These are phyloP conservation scores for Coelastrella sp. DNA, from an alignment of 139 green algal genomes.

Conservation along the genomic window DNA sequence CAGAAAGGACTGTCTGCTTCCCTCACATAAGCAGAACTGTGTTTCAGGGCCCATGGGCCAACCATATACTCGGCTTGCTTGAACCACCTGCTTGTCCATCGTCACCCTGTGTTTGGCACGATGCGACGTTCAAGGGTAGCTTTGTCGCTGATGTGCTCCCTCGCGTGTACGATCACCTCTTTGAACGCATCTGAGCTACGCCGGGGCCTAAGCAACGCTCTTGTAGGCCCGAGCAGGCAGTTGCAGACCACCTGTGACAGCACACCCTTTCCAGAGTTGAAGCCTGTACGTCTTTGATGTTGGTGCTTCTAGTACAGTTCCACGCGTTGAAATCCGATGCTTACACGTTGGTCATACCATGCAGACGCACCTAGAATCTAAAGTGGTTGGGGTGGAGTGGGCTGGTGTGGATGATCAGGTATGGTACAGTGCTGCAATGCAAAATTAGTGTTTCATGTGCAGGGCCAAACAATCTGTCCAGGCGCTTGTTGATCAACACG, in stretches of 20 bases:
- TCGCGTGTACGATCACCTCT: not conserved
- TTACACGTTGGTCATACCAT: not conserved
- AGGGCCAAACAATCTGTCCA: too few relatives aligned
- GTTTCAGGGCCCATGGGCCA: too few relatives aligned
- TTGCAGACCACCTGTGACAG: constrained; percentile 36
- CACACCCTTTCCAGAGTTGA: constrained; percentile 12
- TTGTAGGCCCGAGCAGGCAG: not conserved
- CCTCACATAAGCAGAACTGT: too few relatives aligned
- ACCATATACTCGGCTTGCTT: too few relatives aligned
- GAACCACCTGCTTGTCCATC: too few relatives aligned
- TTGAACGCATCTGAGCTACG: not conserved
- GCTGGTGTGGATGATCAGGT: constrained; percentile 50
- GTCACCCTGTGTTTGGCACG: too few relatives aligned
- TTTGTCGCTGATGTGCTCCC: not conserved
- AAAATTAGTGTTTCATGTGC: not conserved
- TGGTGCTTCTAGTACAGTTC: too few relatives aligned
- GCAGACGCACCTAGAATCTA: constrained; percentile 43
- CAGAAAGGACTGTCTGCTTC: too few relatives aligned
- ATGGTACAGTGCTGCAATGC: not conserved
- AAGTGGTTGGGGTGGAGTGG: constrained; percentile 39
- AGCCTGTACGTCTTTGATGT: constrained; percentile 1
- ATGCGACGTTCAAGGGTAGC: too few relatives aligned
- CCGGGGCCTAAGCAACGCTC: not conserved
- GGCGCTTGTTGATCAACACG: too few relatives aligned
- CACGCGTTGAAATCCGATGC: not conserved